Evolutionary conservation across 805 yeast species (phyloP).

Genomic region (Nematodospora valgi): DNA sequence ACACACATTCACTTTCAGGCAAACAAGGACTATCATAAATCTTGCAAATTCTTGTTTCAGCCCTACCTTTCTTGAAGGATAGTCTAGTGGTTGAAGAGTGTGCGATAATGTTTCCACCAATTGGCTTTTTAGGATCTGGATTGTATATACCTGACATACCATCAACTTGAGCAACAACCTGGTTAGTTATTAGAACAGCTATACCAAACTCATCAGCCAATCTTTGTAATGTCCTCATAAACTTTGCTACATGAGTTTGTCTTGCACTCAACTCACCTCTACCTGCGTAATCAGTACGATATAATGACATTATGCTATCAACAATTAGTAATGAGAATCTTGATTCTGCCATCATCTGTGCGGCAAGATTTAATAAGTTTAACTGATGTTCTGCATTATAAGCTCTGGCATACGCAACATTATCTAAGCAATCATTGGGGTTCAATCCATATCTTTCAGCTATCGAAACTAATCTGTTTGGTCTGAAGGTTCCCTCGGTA

Average conservation of each 20-base stretch:
- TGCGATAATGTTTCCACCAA: constrained; percentile 97
- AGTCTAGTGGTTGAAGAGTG: constrained; percentile 94
- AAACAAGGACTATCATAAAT: constrained; percentile 95
- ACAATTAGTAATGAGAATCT: constrained; percentile 86
- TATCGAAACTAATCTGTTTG: constrained; percentile 82
- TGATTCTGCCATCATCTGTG: constrained; percentile 93
- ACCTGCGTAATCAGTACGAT: constrained; percentile 92
- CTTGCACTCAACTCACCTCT: constrained; percentile 95
- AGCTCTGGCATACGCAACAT: constrained; percentile 96
- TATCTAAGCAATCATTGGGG: constrained; percentile 92
- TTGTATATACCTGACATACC: constrained; percentile 79
- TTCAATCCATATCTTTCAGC: constrained; percentile 89
- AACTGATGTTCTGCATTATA: constrained; percentile 96
- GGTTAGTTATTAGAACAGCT: constrained; percentile 89
- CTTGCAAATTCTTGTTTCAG: constrained; percentile 89
- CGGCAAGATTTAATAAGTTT: constrained; percentile 82
- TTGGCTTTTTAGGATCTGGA: constrained; percentile 97
- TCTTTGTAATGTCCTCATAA: constrained; percentile 86
- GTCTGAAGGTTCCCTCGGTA: constrained; percentile 96
- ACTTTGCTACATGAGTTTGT: constrained; percentile 90
- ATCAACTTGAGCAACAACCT: constrained; percentile 97
- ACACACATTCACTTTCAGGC: constrained; percentile 92
- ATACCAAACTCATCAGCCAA: constrained; percentile 97
- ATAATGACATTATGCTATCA: constrained; percentile 96
- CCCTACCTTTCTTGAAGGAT: constrained; percentile 85